Percentiles rank a stretch among this genome's conserved stretches.
phyloP scores from a whole-genome alignment of 345 rosid genomes.

The Euphorbia lathyris region DNA sequence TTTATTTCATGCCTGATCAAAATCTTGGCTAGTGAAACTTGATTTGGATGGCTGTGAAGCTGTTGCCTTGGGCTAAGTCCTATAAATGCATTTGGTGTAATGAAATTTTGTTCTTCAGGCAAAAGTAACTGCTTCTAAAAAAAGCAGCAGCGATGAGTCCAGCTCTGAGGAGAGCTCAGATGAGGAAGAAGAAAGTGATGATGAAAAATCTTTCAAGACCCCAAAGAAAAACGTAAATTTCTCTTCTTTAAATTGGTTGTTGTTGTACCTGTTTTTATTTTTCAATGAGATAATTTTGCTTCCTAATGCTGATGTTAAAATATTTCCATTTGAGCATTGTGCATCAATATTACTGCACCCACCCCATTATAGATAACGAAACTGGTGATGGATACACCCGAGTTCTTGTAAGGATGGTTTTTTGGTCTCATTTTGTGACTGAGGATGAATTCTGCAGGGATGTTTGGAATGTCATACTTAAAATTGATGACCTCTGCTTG shows the following conservation, averaged over 20 bases:
- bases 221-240: slow-evolving; percentile 44
- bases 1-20: not conserved
- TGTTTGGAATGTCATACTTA: too few species aligned
- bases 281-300: not conserved
- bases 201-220: slow-evolving; percentile 42
- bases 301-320: not conserved
- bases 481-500: too few species aligned
- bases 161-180: slow-evolving; percentile 24
- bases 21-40: not conserved
- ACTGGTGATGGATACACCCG: not conserved
- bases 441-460: too few species aligned
- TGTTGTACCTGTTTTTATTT: not conserved
- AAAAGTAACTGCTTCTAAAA: not conserved
- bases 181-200: slow-evolving; percentile 47
- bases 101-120: not conserved
- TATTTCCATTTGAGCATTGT: not conserved
- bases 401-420: not conserved
- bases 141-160: slow-evolving; percentile 45
- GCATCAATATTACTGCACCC: too few species aligned
- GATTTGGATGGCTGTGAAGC: too few species aligned
- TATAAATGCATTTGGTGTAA: not conserved
- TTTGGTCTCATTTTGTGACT: not conserved
- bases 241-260: not conserved
- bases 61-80: too few species aligned
- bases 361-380: too few species aligned